phyloP scores from a whole-genome alignment of 768 basidiomycete species.

The Leccinum rimulosum region DNA sequence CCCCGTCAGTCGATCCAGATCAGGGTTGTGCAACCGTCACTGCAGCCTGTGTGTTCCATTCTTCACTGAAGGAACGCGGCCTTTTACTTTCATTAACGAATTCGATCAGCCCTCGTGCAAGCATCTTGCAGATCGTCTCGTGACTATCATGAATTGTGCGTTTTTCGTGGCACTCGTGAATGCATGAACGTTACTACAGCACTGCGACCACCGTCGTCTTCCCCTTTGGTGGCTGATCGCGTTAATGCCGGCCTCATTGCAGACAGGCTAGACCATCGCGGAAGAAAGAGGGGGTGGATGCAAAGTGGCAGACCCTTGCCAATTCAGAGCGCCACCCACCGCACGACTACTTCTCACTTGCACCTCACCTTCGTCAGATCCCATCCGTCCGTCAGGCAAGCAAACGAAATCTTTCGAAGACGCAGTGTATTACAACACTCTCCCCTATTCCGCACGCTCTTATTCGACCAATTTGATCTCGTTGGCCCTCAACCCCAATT shows the following conservation, averaged over 20 bases:
- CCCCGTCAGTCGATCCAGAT: not conserved
- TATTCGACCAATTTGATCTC: conserved; percentile 18
- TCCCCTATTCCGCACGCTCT: conserved; percentile 9
- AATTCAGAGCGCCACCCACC: not conserved
- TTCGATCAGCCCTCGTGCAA: not conserved
- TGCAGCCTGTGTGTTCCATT: not conserved
- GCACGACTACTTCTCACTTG: not conserved
- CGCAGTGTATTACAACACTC: conserved; percentile 26
- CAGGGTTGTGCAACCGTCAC: not conserved
- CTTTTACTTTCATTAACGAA: conserved; percentile 5
- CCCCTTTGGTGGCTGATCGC: conserved; percentile 1
- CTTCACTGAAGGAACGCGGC: conserved; percentile 4
- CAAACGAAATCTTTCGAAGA: conserved; percentile 39
- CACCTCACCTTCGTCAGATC: conserved; percentile 11
- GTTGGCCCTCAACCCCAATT: conserved; percentile 49
- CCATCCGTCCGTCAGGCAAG: conserved; percentile 10
- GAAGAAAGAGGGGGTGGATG: conserved; percentile 6
- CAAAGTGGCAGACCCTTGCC: conserved; percentile 10
- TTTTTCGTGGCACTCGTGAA: not conserved
- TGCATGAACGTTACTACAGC: conserved; percentile 6
- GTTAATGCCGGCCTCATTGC: conserved; percentile 15
- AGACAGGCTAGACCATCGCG: conserved; percentile 14
- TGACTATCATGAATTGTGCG: conserved; percentile 11
- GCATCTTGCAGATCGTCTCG: conserved; percentile 13
- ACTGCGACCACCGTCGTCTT: conserved; percentile 4